phyloP scores from a whole-genome alignment of 176 grass and related monocot species.

The Dactylis glomerata region DNA sequence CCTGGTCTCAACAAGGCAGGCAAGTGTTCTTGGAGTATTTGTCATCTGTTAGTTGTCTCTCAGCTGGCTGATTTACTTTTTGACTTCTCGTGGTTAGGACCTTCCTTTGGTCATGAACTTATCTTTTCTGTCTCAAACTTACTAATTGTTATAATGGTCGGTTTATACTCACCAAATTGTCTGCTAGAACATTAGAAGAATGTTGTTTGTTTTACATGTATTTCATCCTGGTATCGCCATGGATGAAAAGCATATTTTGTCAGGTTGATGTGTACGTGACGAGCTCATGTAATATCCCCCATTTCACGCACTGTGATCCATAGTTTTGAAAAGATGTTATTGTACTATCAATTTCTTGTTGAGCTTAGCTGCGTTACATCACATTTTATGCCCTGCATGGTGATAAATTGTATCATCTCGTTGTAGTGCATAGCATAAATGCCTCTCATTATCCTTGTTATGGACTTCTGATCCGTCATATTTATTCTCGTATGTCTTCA shows the following conservation, averaged over 20 bases:
- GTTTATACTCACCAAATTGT: neutral
- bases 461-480: neutral
- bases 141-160: neutral
- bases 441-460: neutral
- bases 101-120: neutral
- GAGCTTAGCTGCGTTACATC: neutral
- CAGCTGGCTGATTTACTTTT: neutral
- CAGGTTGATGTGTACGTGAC: neutral
- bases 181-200: neutral
- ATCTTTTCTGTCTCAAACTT: neutral
- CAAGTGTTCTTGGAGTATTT: constrained; percentile 29
- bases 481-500: neutral
- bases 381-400: neutral
- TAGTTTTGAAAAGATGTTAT: neutral
- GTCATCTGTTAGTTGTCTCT: neutral
- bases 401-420: neutral
- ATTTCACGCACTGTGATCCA: neutral
- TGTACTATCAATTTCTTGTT: neutral
- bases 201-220: neutral
- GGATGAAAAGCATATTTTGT: neutral
- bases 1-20: constrained; percentile 89
- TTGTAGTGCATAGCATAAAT: neutral
- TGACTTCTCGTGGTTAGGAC: neutral
- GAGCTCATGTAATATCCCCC: neutral
- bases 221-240: neutral